A percentile compares a stretch with the other conserved stretches of the same genome.
Evolutionary conservation across 106 monocot species (phyloP).

Genomic region (Dioscorea dumetorum): DNA sequence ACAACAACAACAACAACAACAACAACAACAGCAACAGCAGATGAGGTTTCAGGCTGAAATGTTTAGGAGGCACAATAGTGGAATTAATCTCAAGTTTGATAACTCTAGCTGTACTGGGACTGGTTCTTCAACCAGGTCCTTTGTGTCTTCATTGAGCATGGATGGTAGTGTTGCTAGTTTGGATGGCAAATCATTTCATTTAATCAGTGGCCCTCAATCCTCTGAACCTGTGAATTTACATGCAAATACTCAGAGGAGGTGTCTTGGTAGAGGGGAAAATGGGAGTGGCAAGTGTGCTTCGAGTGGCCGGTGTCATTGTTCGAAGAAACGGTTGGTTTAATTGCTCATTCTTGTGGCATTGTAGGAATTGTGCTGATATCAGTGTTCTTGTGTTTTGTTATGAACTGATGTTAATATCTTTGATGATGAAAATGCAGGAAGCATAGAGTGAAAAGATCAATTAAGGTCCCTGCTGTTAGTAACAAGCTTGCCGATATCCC

Average conservation of each 20-base stretch:
- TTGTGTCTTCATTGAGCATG: conserved; percentile 79
- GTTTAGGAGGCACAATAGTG: conserved; percentile 41
- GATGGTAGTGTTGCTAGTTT: conserved; percentile 65
- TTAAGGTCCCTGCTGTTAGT: conserved; percentile 86
- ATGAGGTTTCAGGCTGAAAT: conserved; percentile 74
- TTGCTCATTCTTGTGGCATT: not conserved
- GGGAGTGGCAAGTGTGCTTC: conserved; percentile 57
- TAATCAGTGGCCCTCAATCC: conserved; percentile 58
- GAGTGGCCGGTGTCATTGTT: conserved; percentile 70
- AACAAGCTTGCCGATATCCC: conserved; percentile 93
- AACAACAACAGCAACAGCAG: conserved; percentile 31
- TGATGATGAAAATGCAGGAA: conserved; percentile 35
- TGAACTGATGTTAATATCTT: not conserved
- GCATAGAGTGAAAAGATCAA: conserved; percentile 69
- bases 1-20: not conserved
- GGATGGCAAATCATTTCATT: conserved; percentile 49
- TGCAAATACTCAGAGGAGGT: conserved; percentile 38
- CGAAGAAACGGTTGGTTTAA: conserved; percentile 68
- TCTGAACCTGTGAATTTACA: conserved; percentile 38
- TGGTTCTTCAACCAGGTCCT: conserved; percentile 64
- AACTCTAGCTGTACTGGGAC: conserved; percentile 60
- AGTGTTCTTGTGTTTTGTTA: not conserved
- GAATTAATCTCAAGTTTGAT: conserved; percentile 77
- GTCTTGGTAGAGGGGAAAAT: conserved; percentile 52
- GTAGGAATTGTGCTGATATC: too few species aligned